Evolutionary conservation across 495 filamentous ascomycete genomes (phyloP), one percentile per base, ranked within the genome.

Genomic region (Neurospora terricola): DNA sequence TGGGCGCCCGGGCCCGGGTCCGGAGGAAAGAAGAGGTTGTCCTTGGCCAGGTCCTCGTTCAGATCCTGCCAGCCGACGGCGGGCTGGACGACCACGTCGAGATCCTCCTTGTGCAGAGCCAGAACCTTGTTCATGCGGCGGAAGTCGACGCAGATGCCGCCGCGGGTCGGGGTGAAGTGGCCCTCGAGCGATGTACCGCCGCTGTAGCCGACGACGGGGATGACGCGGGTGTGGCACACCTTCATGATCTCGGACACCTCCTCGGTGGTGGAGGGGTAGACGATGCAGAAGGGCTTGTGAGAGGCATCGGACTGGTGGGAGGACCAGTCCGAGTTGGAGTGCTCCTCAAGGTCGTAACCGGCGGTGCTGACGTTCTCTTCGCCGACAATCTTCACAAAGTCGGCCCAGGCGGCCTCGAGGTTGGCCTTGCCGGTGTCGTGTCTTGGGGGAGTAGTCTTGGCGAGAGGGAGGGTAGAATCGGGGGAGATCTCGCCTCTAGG

Each of bases 361-460:
- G 87, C 74, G 0, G 95, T 97, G 62, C 91, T 94, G 42, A 99
- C 92, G 80, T 98, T 90, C 38, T 94, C 92, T 72, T 88, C 84
- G 70, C 96, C 96, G 10, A 98, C 87, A 23, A 99, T 91, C 37
- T 88, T 87, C 48, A 90, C 89, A 78, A 98, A 94, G 80, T 99
- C 96, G 6, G 91, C 85, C 96, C 96, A 99, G 4, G 95, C 93
- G 10, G 96, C 93, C 83, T 98, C 91, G 45, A 98, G 88, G 77
- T 94, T 96, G 21, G 88, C 85, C 70, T 87, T 88, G 38, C 89
- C 87, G 69, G 89, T 86, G 77, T 97, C 89, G 79, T 96, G 93
- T 73, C 84, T 82, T 0, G 91, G 92, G 0, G 89, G 81, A 6
- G 82, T 84, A 30, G 90, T 82, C 36, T 87, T 84, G 48, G 80